Evolutionary conservation across 2,329 filamentous ascomycete genomes (phyloP), one percentile per base, ranked within the genome.

Genomic region (Cladosporium sp.): DNA sequence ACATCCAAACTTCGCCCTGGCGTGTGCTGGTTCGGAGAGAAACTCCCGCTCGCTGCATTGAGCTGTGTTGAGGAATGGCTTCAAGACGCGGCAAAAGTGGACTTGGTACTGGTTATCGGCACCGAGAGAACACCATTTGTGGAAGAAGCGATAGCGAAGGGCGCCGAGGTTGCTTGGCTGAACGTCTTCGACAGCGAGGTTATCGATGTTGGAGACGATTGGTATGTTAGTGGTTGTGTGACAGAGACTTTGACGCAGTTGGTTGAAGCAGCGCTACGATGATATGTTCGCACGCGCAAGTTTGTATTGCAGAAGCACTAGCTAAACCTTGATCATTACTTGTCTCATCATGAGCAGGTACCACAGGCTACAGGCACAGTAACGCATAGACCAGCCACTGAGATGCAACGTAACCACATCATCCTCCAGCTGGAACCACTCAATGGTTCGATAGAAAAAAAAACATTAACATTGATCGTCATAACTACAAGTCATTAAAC

Each of bases 151-250:
- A 56, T 56, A 1, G 51, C 18, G 2, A 56, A 56, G 28, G 51
- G 51, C 2, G 51, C 51, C 13, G 51, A 56, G 18, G 51, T 56
- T 56, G 51, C 51, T 56, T 56, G 51, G 51, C 26, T 56, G 51
- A 56, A 56, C 16, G 26, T 30, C 7, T 34, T 56, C 18, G 28
- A 56, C 26, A 30, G 26, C 18, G 28, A 30, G 23, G 18, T 56
- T 5, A n/a, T 21, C 13, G 10, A 30, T 32, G 30, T 32, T 10
- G 51, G 28, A 21, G 51, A 32, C 5, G 51, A 56, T 30, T 56
- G 51, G 51, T 56, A 56, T 32, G 51, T 56, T 14, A 13, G 30
- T 56, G 51, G 51, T 16, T 56, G 51, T 56, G 51, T 21, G 3
- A 30, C 51, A 21, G 51, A 56, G 51, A 56, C 28, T 13, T 30